These are phyloP conservation scores for Eutrema heterophyllum DNA, from an alignment of 345 rosid genomes.

Conservation along the genomic window DNA sequence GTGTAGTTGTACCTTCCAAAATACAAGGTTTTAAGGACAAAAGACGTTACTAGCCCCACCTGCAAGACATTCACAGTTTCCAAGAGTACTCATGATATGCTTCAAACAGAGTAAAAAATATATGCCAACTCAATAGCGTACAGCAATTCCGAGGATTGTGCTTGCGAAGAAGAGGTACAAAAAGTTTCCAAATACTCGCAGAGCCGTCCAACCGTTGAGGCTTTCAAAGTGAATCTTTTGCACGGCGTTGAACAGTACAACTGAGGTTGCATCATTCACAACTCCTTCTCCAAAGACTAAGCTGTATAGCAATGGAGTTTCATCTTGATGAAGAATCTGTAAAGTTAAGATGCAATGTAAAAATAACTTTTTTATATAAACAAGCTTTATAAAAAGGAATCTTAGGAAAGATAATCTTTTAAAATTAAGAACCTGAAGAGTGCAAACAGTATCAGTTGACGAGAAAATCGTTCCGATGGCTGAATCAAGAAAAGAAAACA, in stretches of 20 bases:
- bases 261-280: slow-evolving; percentile 89
- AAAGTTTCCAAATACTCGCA: slow-evolving; percentile 55
- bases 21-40: slow-evolving; percentile 54
- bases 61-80: slow-evolving; percentile 26
- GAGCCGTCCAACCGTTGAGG: slow-evolving; percentile 40
- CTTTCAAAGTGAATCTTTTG: slow-evolving; percentile 64
- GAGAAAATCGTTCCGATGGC: slow-evolving; percentile 91
- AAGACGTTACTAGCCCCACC: slow-evolving; percentile 75
- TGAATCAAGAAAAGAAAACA: slow-evolving; percentile 31
- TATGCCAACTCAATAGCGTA: slow-evolving; percentile 31
- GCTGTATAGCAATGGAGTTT: slow-evolving; percentile 80
- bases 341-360: not conserved
- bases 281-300: slow-evolving; percentile 95
- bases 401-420: not conserved
- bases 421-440: slow-evolving; percentile 63
- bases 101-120: not conserved
- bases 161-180: slow-evolving; percentile 69
- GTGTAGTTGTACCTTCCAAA: slow-evolving; percentile 49
- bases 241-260: slow-evolving; percentile 74
- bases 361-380: not conserved
- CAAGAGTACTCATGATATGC: not conserved
- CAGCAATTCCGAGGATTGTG: slow-evolving; percentile 66
- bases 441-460: slow-evolving; percentile 89
- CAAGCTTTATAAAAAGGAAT: not conserved
- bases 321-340: slow-evolving; percentile 88